These are phyloP conservation scores for Austroboletus eburneus DNA, from an alignment of 768 basidiomycete genomes.

Conservation along the genomic window DNA sequence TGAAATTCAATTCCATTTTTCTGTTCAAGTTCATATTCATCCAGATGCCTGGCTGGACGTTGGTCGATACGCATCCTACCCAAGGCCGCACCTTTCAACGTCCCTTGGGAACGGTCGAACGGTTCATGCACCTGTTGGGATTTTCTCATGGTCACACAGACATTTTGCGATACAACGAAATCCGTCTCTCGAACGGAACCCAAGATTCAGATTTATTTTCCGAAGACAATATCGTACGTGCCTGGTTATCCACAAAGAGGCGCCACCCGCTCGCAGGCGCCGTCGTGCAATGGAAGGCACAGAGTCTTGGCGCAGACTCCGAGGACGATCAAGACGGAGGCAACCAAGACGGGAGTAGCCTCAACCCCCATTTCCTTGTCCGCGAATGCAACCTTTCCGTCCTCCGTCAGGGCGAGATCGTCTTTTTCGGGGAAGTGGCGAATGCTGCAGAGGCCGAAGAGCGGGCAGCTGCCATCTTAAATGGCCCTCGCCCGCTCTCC, in stretches of 20 bases:
- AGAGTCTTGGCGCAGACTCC: not conserved
- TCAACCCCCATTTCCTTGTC: slow-evolving; percentile 38
- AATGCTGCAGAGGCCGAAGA: slow-evolving; percentile 34
- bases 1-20: no score
- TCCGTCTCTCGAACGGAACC: slow-evolving; percentile 24
- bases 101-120: slow-evolving; percentile 38
- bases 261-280: slow-evolving; percentile 49
- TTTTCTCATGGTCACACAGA: slow-evolving; percentile 46
- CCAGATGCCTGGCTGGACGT: slow-evolving; percentile 14
- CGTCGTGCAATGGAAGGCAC: not conserved
- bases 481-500: slow-evolving; percentile 38
- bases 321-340: no score
- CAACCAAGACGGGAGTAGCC: no score
- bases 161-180: slow-evolving; percentile 30
- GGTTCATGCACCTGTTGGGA: slow-evolving; percentile 39
- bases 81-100: slow-evolving; percentile 28
- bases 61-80: slow-evolving; percentile 3
- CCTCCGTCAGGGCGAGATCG: slow-evolving; percentile 37
- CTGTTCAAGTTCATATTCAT: no score
- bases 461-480: slow-evolving; percentile 27
- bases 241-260: slow-evolving; percentile 47
- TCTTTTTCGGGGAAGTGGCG: slow-evolving; percentile 27
- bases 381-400: slow-evolving; percentile 32
- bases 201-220: slow-evolving; percentile 24
- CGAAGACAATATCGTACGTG: slow-evolving; percentile 33